Conservation (phyloP, 164 flowering plant genomes). For the Brasenia schreberi region DNA sequence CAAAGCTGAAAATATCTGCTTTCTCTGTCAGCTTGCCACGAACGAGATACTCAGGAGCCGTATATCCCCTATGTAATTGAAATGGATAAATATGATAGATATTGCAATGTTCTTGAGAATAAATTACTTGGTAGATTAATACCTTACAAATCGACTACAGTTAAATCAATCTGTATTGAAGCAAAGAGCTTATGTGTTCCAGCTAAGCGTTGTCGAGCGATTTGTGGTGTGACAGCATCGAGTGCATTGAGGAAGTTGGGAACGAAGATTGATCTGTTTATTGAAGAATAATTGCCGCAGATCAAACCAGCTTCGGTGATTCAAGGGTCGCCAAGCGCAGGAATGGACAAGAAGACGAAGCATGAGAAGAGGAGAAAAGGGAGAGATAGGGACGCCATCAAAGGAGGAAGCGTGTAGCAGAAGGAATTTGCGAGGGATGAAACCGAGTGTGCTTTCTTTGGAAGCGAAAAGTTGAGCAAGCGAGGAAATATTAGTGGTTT, state of each 20-base stretch:
- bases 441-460: no score
- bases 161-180: no score
- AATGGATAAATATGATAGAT: no score
- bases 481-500: no score
- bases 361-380: not conserved
- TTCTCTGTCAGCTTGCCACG: conserved; percentile 57
- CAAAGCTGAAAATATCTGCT: conserved; percentile 74
- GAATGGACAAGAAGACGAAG: conserved; percentile 1
- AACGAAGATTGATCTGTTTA: conserved; percentile 17
- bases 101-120: no score
- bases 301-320: conserved; percentile 37
- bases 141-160: no score
- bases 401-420: not conserved
- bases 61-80: conserved; percentile 35
- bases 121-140: no score
- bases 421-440: no score
- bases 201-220: conserved; percentile 33
- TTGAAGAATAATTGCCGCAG: conserved; percentile 44
- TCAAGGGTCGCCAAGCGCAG: conserved; percentile 39
- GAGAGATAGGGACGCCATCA: not conserved
- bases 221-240: conserved; percentile 27
- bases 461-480: no score
- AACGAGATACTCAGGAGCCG: conserved; percentile 61
- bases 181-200: conserved; percentile 49
- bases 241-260: conserved; percentile 39